These are phyloP conservation scores for Chenopodium suecicum DNA, from an alignment of 148 eudicot species.

Conservation along the genomic window DNA sequence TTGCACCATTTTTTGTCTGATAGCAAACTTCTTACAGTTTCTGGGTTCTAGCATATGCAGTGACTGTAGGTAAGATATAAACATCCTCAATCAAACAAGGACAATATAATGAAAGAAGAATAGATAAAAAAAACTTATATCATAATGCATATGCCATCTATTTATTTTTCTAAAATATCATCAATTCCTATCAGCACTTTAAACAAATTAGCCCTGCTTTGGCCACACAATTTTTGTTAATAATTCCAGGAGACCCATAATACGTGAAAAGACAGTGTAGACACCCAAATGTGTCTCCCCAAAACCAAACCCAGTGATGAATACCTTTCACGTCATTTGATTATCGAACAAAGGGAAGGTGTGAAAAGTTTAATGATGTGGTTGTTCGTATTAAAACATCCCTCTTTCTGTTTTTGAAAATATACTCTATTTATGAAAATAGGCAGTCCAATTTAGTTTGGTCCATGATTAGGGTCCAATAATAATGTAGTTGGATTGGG, in stretches of 20 bases:
- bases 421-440: too few species aligned
- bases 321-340: too few species aligned
- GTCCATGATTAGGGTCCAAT: too few species aligned
- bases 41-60: not conserved
- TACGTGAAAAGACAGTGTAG: not conserved
- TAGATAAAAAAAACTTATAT: not conserved
- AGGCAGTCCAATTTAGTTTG: too few species aligned
- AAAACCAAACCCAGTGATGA: too few species aligned
- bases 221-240: not conserved
- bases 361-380: too few species aligned
- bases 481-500: too few species aligned
- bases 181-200: not conserved
- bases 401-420: too few species aligned
- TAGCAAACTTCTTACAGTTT: conserved; percentile 15
- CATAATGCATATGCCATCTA: not conserved
- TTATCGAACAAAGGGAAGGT: too few species aligned
- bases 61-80: conserved; percentile 15
- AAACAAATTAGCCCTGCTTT: not conserved
- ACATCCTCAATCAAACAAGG: not conserved
- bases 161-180: too few species aligned
- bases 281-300: too few species aligned
- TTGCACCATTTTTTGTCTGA: conserved; percentile 55
- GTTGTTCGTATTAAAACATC: too few species aligned
- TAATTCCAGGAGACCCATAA: not conserved
- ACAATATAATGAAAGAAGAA: not conserved